Evolutionary conservation across 352 stramenopile species (phyloP), one percentile per base, ranked within the genome.

Genomic region (Blastocystis sp.): DNA sequence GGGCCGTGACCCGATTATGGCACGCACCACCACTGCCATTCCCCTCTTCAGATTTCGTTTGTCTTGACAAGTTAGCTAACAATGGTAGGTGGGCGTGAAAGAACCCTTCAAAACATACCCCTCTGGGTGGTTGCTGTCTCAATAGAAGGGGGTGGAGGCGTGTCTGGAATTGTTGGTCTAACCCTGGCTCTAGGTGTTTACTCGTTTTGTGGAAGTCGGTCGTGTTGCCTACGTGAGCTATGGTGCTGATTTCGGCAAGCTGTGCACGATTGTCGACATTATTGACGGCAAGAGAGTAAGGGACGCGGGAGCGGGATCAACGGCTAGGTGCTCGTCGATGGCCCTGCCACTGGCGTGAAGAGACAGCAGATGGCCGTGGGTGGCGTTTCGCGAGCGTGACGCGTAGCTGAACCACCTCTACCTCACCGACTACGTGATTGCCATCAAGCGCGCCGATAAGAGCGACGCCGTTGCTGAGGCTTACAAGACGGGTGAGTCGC

Each of bases 201-300:
- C 93, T 91, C 95, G 96, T 92, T 99, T 98, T 92, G 96, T 99
- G 90, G 95, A 98, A 92, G 95, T 99, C 91, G 97, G 97, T 92
- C 96, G 97, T 90, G 94, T 99, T 80, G 95, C 95, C 91, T 91
- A 99, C 62, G 95, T 99, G 90, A 99, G 98, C 94, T 99, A 98
- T 90, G 97, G 97, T 91, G 94, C 95, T 62, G 93, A 98, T 89
- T 91, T 93, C 66, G 96, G 96, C 90, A 99, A 98, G 93, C 94
- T 99, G 81, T 94, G 93, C 90, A 98, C 95, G 76, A 98, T 99
- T 92, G 97, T 99, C 91, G 97, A 99, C 91, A 96, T 99, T 82
- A 95, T 99, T 70, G 96, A 99, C 90, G 94, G 97, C 92, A 99
- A 98, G 93, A 98, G 96, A 89, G 91, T 93, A 61, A 3, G 78